Evolutionary conservation across 768 basidiomycete genomes (phyloP).

Genomic region (Pluteus cervinus): DNA sequence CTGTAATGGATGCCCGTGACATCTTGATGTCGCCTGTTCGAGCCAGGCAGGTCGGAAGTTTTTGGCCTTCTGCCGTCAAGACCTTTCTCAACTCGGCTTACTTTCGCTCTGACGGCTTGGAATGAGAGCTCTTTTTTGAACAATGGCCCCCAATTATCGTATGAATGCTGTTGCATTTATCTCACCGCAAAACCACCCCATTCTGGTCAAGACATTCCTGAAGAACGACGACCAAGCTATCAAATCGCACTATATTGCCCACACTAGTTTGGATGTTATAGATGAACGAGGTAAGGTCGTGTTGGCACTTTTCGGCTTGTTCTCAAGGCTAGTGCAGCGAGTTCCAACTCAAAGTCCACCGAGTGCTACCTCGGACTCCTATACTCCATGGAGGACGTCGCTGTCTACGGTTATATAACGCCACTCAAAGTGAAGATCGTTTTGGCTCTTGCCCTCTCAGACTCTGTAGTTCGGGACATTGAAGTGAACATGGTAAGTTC

Average conservation of each 20-base stretch:
- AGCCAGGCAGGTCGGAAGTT: conserved; percentile 50
- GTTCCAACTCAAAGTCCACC: conserved; percentile 49
- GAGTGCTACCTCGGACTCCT: conserved; percentile 85
- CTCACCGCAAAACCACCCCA: conserved; percentile 76
- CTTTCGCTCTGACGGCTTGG: too few species aligned
- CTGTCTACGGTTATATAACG: conserved; percentile 88
- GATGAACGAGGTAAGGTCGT: conserved; percentile 76
- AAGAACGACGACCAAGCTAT: conserved; percentile 49
- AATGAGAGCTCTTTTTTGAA: too few species aligned
- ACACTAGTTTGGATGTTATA: conserved; percentile 85
- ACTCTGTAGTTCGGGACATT: conserved; percentile 73
- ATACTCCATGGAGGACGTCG: conserved; percentile 89
- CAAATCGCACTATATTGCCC: conserved; percentile 89
- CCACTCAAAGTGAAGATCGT: conserved; percentile 87
- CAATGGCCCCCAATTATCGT: conserved; percentile 63
- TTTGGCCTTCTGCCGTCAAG: too few species aligned
- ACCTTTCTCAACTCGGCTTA: too few species aligned
- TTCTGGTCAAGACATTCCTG: conserved; percentile 70
- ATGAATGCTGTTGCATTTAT: conserved; percentile 83
- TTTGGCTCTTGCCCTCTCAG: conserved; percentile 71
- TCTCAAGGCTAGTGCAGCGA: conserved; percentile 21
- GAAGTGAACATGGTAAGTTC: conserved; percentile 73
- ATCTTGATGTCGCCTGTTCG: conserved; percentile 61
- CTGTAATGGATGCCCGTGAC: conserved; percentile 30
- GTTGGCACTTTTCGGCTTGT: conserved; percentile 2